phyloP scores from a whole-genome alignment of 2,329 filamentous ascomycete genomes.

The Ceratocystis colombiana region DNA sequence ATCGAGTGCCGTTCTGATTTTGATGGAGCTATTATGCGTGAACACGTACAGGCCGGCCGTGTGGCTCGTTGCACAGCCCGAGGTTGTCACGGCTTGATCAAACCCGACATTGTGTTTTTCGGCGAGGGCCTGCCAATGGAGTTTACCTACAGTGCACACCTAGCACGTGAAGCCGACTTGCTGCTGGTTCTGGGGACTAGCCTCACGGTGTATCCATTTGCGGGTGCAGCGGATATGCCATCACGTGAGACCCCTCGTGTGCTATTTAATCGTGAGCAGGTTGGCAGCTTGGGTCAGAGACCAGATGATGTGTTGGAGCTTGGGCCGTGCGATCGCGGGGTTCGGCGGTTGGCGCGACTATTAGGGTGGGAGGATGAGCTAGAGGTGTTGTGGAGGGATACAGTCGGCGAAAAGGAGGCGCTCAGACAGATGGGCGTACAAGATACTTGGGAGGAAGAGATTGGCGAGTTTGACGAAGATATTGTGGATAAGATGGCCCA shows the following conservation, averaged over 20 bases:
- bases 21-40: slow-evolving; percentile 62
- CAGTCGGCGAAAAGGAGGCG: slow-evolving; percentile 53
- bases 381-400: slow-evolving; percentile 60
- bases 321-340: slow-evolving; percentile 72
- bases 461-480: slow-evolving; percentile 35
- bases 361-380: slow-evolving; percentile 82
- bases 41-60: slow-evolving; percentile 53
- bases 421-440: slow-evolving; percentile 37
- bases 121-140: slow-evolving; percentile 53
- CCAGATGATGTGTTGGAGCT: slow-evolving; percentile 77
- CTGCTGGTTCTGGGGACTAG: slow-evolving; percentile 84
- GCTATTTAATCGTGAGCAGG: slow-evolving; percentile 76
- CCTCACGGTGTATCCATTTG: slow-evolving; percentile 79
- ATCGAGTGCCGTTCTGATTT: slow-evolving; percentile 73
- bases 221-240: slow-evolving; percentile 60
- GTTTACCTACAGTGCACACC: slow-evolving; percentile 37
- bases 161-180: slow-evolving; percentile 54
- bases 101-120: slow-evolving; percentile 93
- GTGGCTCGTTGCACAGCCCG: slow-evolving; percentile 58
- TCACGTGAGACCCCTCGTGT: slow-evolving; percentile 58
- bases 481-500: slow-evolving; percentile 37
- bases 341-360: slow-evolving; percentile 65
- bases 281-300: slow-evolving; percentile 66
- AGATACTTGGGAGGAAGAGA: slow-evolving; percentile 31
- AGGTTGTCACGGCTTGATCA: slow-evolving; percentile 67